Conservation (phyloP, 495 filamentous ascomycete species). For the Aspergillus heteromorphus region DNA sequence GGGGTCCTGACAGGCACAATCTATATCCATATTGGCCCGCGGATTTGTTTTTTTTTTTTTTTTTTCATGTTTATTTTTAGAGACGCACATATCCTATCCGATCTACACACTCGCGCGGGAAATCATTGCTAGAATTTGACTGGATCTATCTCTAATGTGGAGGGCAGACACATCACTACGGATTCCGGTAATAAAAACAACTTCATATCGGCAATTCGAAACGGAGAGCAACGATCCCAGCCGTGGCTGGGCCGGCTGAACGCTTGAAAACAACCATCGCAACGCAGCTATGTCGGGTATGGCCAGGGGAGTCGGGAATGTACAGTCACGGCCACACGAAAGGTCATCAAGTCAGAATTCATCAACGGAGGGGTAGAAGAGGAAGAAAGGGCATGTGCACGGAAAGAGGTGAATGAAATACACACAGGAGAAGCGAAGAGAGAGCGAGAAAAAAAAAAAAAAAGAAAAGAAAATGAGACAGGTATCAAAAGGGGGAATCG, state of each 20-base stretch:
- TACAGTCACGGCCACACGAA: slow-evolving; percentile 1
- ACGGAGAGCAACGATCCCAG: not conserved
- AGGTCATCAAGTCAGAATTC: slow-evolving; percentile 17
- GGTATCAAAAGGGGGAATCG: slow-evolving; percentile 26
- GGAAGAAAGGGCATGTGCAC: slow-evolving; percentile 6
- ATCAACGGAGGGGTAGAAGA: slow-evolving; percentile 6
- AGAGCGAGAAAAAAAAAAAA: too few relatives aligned
- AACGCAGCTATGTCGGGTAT: not conserved
- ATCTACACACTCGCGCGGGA: too few relatives aligned
- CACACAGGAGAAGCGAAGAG: slow-evolving; percentile 13
- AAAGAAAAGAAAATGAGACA: too few relatives aligned
- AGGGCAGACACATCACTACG: not conserved
- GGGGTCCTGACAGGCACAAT: not conserved
- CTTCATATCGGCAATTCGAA: not conserved
- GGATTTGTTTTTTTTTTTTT: too few relatives aligned
- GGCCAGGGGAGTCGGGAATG: not conserved
- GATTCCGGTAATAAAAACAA: not conserved
- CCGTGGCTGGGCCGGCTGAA: not conserved
- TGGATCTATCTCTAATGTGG: not conserved
- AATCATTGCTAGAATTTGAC: too few relatives aligned
- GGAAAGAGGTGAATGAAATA: slow-evolving; percentile 6
- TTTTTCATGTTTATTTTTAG: too few relatives aligned
- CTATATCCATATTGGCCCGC: not conserved
- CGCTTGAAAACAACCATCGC: not conserved
- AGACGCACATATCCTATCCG: too few relatives aligned